Conservation (phyloP, 2,329 filamentous ascomycete genomes). For the Akanthomyces muscarius region DNA sequence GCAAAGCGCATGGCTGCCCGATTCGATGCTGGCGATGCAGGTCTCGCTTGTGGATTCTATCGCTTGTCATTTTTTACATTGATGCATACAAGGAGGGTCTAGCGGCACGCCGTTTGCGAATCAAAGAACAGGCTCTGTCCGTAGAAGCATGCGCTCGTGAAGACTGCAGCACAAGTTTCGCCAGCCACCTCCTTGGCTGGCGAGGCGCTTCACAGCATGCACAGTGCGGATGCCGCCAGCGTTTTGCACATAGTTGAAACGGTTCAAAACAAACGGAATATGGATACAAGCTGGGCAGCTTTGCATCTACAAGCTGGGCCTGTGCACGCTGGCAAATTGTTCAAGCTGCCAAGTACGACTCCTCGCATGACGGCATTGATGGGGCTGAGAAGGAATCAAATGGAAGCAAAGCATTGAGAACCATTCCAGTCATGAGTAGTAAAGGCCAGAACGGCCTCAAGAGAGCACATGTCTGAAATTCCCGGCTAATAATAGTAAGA, state of each 20-base stretch:
- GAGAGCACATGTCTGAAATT: neutral
- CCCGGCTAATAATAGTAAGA: constrained; percentile 2
- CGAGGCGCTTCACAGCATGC: neutral
- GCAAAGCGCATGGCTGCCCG: constrained; percentile 13
- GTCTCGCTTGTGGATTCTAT: constrained; percentile 12
- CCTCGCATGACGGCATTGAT: neutral
- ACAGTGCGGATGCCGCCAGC: constrained; percentile 1
- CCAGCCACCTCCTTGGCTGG: constrained; percentile 1
- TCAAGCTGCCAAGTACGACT: neutral
- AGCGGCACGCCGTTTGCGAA: neutral
- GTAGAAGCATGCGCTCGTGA: neutral
- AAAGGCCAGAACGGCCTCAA: neutral
- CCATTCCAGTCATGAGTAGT: constrained; percentile 5
- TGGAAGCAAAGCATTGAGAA: neutral
- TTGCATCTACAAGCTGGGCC: neutral
- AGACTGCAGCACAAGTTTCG: neutral
- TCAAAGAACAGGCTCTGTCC: neutral
- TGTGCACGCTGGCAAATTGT: neutral
- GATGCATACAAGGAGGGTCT: neutral
- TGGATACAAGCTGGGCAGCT: neutral
- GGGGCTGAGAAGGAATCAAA: neutral
- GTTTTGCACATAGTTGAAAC: neutral
- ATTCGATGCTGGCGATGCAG: constrained; percentile 13
- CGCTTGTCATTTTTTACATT: constrained; percentile 7
- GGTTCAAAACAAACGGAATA: neutral